A percentile compares a stretch with the other conserved stretches of the same genome.
These are phyloP conservation scores for Aureobasidium leucospermi DNA, from an alignment of 2,329 filamentous ascomycete genomes.

Conservation along the genomic window DNA sequence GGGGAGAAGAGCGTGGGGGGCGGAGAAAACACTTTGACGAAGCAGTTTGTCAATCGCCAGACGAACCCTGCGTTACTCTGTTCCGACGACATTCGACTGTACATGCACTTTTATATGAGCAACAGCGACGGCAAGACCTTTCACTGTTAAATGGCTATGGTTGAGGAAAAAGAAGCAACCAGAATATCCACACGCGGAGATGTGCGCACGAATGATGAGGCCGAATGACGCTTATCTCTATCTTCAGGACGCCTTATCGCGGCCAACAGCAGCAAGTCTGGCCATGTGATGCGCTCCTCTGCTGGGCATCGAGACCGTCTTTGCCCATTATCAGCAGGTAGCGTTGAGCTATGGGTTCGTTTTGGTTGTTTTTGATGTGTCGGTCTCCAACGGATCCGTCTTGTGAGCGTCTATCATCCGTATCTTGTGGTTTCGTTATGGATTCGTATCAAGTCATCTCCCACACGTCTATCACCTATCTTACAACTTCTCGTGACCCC, in stretches of 20 bases:
- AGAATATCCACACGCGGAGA: neutral
- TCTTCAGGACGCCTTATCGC: conserved; percentile 10
- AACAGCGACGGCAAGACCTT: neutral
- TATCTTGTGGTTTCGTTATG: conserved; percentile 6
- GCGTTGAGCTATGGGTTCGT: neutral
- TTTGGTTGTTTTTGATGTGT: conserved; percentile 5
- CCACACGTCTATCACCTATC: neutral
- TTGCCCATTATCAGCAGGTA: conserved; percentile 9
- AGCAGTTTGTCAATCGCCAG: conserved; percentile 1
- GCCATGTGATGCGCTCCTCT: conserved; percentile 6
- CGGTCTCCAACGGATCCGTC: neutral
- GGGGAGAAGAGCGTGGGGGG: conserved; percentile 6
- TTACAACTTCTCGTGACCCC: neutral
- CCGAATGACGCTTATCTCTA: conserved; percentile 10
- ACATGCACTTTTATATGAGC: neutral
- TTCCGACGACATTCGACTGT: neutral
- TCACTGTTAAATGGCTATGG: conserved; percentile 1
- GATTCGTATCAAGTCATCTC: neutral
- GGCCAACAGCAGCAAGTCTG: conserved; percentile 3
- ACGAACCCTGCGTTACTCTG: neutral
- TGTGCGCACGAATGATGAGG: neutral
- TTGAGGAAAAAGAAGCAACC: neutral
- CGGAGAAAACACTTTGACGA: neutral
- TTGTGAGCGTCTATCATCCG: conserved; percentile 10
- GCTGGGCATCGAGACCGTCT: neutral